A percentile compares a stretch with the other conserved stretches of the same genome.
Evolutionary conservation across 495 filamentous ascomycete species (phyloP).

Genomic region (Aspergillus diversus): DNA sequence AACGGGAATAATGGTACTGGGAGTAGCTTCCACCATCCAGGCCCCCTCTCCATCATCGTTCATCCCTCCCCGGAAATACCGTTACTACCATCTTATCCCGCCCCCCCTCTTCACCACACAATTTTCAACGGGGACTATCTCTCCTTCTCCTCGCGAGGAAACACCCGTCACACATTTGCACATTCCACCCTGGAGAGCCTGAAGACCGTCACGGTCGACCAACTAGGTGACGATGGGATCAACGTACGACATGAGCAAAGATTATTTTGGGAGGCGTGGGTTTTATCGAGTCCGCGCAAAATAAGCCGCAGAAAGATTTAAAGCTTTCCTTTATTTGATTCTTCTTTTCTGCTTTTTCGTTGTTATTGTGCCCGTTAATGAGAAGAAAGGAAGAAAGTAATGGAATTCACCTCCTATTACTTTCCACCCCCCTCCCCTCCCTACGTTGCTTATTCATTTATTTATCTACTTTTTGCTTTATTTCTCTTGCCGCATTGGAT

Average conservation of each 20-base stretch:
- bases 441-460: too few species aligned
- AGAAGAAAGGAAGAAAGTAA: too few species aligned
- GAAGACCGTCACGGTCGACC: constrained; percentile 39
- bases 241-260: constrained; percentile 55
- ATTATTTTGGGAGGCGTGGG: constrained; percentile 70
- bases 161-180: constrained; percentile 28
- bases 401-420: too few species aligned
- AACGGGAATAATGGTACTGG: constrained; percentile 12
- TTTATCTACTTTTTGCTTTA: too few species aligned
- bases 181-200: constrained; percentile 31
- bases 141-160: constrained; percentile 15
- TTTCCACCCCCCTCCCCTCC: too few species aligned
- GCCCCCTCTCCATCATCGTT: constrained; percentile 17
- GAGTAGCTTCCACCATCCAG: constrained; percentile 7
- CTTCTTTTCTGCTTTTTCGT: too few species aligned
- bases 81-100: constrained; percentile 1
- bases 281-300: constrained; percentile 34
- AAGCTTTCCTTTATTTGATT: not conserved
- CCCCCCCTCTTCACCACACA: constrained; percentile 8
- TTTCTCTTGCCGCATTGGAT: too few species aligned
- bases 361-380: too few species aligned
- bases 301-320: constrained; percentile 1
- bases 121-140: constrained; percentile 21
- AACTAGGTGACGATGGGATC: constrained; percentile 62
- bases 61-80: constrained; percentile 14